Base-by-base conservation (phyloP, 495 filamentous ascomycete genomes). In the Hypoxylon trugodes region DNA sequence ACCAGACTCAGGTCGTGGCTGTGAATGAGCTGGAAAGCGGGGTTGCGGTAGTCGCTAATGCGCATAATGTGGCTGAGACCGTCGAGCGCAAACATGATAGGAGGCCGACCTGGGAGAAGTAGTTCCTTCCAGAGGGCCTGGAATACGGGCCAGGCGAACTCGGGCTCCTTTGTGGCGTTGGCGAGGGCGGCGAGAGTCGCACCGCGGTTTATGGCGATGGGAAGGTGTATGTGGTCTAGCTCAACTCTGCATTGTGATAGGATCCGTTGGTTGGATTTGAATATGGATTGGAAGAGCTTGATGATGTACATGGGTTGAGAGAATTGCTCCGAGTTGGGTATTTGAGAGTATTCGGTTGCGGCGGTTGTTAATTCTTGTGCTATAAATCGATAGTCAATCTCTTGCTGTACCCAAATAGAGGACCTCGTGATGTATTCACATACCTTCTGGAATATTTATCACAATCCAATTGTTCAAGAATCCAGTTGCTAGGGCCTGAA, bases 381-480 rank as follows among this genome's bases (percentile, higher is more conserved):
- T 97, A 60, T 18, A n/a, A n/a, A n/a, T n/a, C n/a, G n/a, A n/a
- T n/a, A n/a, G n/a, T n/a, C n/a, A n/a, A n/a, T n/a, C n/a, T n/a
- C n/a, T n/a, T n/a, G n/a, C n/a, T n/a, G n/a, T n/a, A n/a, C n/a
- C n/a, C n/a, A n/a, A 46, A 15, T 7, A 13, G 18, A 12, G 6
- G 28, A n/a, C n/a, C n/a, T n/a, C n/a, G n/a, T 32, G 6, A 38
- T 2, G 24, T 21, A 48, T 24, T 26, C 37, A 61, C 77, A 66
- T 81, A 96, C 94, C 90, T 72, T 98, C 93, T n/a, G 95, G 93
- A 47, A 97, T 82, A 62, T 90, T 87, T 48, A 98, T 81, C 8
- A 98, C 94, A 26, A 96, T 82, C 92, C 92, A 97, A 13, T 88
- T 82, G 72, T 90, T 92, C 65, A 92, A 69, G 65, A 93, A 88